A percentile compares a stretch with the other conserved stretches of the same genome.
phyloP scores from a whole-genome alignment of 345 rosid species.

The Arabidopsis thaliana region TAIR10.1 NC_003070.9:25521001-25521500 shows the following conservation, averaged over 20 bases:
- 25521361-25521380: conserved; percentile 40
- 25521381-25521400: conserved; percentile 62
- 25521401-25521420: conserved; percentile 55
- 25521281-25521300: conserved; percentile 72
- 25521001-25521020: neutral
- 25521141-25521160: conserved; percentile 14
- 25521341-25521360: conserved; percentile 29
- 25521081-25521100: too few species aligned
- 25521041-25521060: neutral
- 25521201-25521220: conserved; percentile 63
- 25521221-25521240: conserved; percentile 81
- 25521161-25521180: neutral
- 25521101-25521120: too few species aligned
- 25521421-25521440: conserved; percentile 51
- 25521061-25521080: neutral
- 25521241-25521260: conserved; percentile 64
- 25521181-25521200: neutral
- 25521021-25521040: neutral
- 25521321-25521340: conserved; percentile 44
- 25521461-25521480: conserved; percentile 49
- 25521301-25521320: conserved; percentile 34
- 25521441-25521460: conserved; percentile 53
- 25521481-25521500: conserved; percentile 41
- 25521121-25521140: neutral
- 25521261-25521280: conserved; percentile 71